Evolutionary conservation across 192 early-diverging fungal species (phyloP), one percentile per base, ranked within the genome.

Genomic region (Phlyctochytrium arcticum): DNA sequence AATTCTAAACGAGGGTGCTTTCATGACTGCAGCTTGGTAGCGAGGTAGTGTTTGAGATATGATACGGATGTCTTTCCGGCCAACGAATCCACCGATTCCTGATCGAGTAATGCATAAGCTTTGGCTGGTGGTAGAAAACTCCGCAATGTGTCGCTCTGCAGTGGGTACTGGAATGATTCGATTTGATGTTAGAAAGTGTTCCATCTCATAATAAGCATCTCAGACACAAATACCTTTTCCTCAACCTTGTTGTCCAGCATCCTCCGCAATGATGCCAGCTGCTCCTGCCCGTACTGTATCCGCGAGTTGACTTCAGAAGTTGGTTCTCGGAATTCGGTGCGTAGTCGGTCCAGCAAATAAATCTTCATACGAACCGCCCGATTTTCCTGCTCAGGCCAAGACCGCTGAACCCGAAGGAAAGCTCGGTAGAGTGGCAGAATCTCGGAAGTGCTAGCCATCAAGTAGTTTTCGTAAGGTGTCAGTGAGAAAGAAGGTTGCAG

Each of bases 11-110:
- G n/a, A n/a, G n/a, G n/a, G n/a, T n/a, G n/a, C n/a, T n/a, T n/a
- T n/a, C n/a, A n/a, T n/a, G n/a, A n/a, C n/a, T n/a, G n/a, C n/a
- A 57, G 50, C 33, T 68, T 68, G 49, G 56, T 68, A 7, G 66
- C 66, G 12, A 68, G 19, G 32, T 68, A 68, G 24, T 58, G 48
- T 35, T 68, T 68, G 26, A 68, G 27, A 37, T 33, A 68, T 23
- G 36, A 49, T 29, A 68, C 55, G 17, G 46, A 49, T 23, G 51
- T 36, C 57, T 68, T 58, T 27, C 51, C 48, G 29, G 27, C 48
- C 44, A 68, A 36, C 7, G 19, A 19, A 27, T 68, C 33, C 36
- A 50, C 56, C 3, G 57, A 17, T 54, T 59, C 66, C 37, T 68
- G 66, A 27, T 68, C 66, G 19, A 68, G 48, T 19, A 68, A 34